phyloP scores from a whole-genome alignment of 23 red algal genomes.

The Gracilaria caudata region DNA sequence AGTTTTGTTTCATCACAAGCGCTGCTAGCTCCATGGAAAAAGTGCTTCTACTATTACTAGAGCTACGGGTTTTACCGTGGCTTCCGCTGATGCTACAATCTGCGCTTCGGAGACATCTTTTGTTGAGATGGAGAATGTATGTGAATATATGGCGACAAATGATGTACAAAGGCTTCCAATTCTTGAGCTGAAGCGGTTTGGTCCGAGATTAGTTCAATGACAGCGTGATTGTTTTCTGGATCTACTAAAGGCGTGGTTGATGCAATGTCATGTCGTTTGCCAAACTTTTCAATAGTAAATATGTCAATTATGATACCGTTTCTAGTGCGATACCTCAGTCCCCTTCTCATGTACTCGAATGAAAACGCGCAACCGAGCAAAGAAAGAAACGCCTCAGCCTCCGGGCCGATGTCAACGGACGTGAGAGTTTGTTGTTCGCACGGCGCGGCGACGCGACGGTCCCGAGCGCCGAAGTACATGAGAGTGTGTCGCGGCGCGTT shows the following conservation, averaged over 20 bases:
- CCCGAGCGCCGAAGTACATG: constrained; percentile 22
- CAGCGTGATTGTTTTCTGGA: constrained; percentile 21
- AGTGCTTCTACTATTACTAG: constrained; percentile 26
- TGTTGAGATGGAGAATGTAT: constrained; percentile 3
- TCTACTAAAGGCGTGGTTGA: background rate
- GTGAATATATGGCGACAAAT: constrained; percentile 34
- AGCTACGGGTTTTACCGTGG: background rate
- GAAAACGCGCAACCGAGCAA: constrained; percentile 39
- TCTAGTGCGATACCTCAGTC: constrained; percentile 46
- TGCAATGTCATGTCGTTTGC: constrained; percentile 7
- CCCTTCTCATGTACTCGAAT: constrained; percentile 55
- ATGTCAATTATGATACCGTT: constrained; percentile 43
- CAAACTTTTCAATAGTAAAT: constrained; percentile 51
- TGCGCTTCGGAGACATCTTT: background rate
- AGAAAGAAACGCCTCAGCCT: constrained; percentile 32
- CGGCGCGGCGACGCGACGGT: constrained; percentile 40
- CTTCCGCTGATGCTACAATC: background rate
- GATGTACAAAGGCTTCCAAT: constrained; percentile 47
- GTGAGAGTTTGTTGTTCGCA: constrained; percentile 38
- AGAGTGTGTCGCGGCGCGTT: background rate
- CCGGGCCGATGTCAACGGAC: constrained; percentile 9
- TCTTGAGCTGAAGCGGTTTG: constrained; percentile 27
- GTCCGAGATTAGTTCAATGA: constrained; percentile 60
- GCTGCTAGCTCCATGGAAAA: constrained; percentile 14
- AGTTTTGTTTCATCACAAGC: background rate